Base-by-base conservation (phyloP, 192 early-diverging fungal species). In the Mortierella claussenii region DNA sequence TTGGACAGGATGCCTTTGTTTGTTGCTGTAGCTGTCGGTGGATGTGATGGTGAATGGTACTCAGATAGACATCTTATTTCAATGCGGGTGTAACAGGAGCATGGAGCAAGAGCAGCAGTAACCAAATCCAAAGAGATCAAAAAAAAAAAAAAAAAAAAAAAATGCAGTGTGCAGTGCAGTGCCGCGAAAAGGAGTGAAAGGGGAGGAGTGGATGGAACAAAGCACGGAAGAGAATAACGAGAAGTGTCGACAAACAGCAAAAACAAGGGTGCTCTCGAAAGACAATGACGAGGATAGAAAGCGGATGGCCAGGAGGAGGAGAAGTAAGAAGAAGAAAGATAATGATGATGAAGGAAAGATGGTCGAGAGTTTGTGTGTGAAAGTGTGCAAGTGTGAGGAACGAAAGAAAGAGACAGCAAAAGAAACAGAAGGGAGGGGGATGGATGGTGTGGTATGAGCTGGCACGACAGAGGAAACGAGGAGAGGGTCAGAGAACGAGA, bases 1-100 rank as follows among this genome's bases (percentile, higher is more conserved):
- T n/a, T n/a, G n/a, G n/a, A n/a, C n/a, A n/a, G n/a, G n/a, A n/a
- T n/a, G n/a, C n/a, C n/a, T n/a, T n/a, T n/a, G n/a, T 40, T 55
- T 60, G 40, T 57, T 56, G 15, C 53, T 63, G 60, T 52, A 47
- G 23, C 4, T 60, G 40, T 58, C 45, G 56, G 37, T 10, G 48
- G 24, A 9, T 50, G 20, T 50, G 49, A 26, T n/a, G 53, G n/a
- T 15, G 34, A 9, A 37, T 30, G n/a, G 3, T 56, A 36, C 17
- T 34, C 33, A 37, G 17, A 32, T 56, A 45, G n/a, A n/a, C n/a
- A n/a, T n/a, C n/a, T n/a, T n/a, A n/a, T n/a, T n/a, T n/a, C n/a
- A n/a, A n/a, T 21, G n/a, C 13, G n/a, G n/a, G 21, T 9, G 50
- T 53, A 10, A 53, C 24, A 53, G 3, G 50, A 53, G 18, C 27